phyloP scores from a whole-genome alignment of 2,329 filamentous ascomycete genomes.

The Grosmannia clavigera region DNA sequence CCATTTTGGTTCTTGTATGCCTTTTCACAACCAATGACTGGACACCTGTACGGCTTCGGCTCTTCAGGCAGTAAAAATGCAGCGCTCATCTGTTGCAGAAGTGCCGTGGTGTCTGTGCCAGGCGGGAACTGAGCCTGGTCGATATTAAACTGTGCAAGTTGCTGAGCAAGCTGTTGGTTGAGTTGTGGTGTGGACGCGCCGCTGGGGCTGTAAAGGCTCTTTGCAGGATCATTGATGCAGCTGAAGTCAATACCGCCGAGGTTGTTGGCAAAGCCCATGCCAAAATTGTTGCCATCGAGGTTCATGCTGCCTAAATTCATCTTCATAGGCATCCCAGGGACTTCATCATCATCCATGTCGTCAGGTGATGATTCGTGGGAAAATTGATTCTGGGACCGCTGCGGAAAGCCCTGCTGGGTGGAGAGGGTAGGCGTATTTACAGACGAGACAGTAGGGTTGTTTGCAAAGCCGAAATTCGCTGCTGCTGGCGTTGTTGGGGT shows the following conservation, averaged over 20 bases:
- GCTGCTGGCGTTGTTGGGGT: constrained; percentile 76
- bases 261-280: constrained; percentile 38
- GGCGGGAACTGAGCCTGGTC: constrained; percentile 63
- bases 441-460: constrained; percentile 93
- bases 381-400: constrained; percentile 42
- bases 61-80: constrained; percentile 68
- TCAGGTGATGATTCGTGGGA: constrained; percentile 39
- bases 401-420: constrained; percentile 53
- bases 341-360: constrained; percentile 60
- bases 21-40: constrained; percentile 97
- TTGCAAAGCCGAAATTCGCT: constrained; percentile 65
- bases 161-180: constrained; percentile 51
- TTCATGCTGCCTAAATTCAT: constrained; percentile 48
- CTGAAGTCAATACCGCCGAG: constrained; percentile 36
- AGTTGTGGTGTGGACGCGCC: constrained; percentile 48
- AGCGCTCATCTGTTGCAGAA: constrained; percentile 41
- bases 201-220: constrained; percentile 79
- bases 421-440: constrained; percentile 90
- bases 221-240: constrained; percentile 82
- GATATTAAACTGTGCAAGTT: constrained; percentile 60
- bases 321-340: constrained; percentile 48
- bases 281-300: constrained; percentile 38
- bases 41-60: constrained; percentile 94
- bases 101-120: constrained; percentile 55
- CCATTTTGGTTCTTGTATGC: constrained; percentile 99